phyloP scores from a whole-genome alignment of 129 eudicot genomes.

The Saposhnikovia divaricata region DNA sequence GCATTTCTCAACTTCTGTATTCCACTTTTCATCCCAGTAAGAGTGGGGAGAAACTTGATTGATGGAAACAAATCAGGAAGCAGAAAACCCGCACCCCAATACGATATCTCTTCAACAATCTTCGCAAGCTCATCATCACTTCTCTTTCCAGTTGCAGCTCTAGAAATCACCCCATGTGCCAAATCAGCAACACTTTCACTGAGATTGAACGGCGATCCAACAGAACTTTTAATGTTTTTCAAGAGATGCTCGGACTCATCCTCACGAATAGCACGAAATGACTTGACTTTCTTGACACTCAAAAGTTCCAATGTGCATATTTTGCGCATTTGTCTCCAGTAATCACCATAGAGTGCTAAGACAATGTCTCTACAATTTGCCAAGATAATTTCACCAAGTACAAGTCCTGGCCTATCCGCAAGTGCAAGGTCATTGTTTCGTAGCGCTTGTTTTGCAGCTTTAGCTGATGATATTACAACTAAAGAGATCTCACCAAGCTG shows the following conservation, averaged over 20 bases:
- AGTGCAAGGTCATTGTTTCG: conserved; percentile 4
- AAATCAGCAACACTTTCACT: neutral
- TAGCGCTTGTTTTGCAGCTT: neutral
- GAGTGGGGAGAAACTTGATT: neutral
- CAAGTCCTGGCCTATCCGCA: neutral
- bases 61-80: conserved; percentile 9
- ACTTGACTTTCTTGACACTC: conserved; percentile 8
- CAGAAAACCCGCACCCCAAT: conserved; percentile 7
- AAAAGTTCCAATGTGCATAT: neutral
- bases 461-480: conserved; percentile 5
- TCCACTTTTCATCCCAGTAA: neutral
- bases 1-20: neutral
- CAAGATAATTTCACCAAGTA: neutral
- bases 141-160: conserved; percentile 2
- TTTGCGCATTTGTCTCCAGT: conserved; percentile 16
- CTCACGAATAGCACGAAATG: conserved; percentile 7
- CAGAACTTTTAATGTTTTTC: neutral
- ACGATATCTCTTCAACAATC: neutral
- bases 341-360: conserved; percentile 5
- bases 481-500: conserved; percentile 7
- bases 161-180: neutral
- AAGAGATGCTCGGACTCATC: neutral
- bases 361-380: neutral
- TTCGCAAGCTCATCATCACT: neutral
- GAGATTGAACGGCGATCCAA: neutral